Percentiles rank a stretch among this genome's conserved stretches.
Conservation (phyloP, 768 basidiomycete species). For the Russula vinacea region DNA sequence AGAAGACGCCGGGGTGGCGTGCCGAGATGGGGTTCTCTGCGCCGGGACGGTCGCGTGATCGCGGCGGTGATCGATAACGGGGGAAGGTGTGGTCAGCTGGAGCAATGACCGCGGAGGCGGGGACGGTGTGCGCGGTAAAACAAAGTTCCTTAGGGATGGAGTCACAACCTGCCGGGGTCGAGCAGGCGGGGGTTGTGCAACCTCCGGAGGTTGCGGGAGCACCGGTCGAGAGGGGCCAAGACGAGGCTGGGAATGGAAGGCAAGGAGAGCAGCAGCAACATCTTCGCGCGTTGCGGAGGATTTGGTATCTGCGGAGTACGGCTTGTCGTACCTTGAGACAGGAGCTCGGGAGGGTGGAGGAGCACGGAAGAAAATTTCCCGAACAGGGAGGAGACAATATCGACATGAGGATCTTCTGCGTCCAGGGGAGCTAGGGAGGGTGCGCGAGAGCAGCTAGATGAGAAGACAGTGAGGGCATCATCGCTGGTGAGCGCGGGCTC, state of each 20-base stretch:
- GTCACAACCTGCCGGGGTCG: constrained; percentile 19
- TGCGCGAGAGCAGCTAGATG: constrained; percentile 21
- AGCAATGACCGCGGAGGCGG: constrained; percentile 19
- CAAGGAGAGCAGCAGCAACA: constrained; percentile 25
- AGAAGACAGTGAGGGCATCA: constrained; percentile 25
- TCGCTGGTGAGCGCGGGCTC: constrained; percentile 29
- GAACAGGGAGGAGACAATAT: constrained; percentile 26
- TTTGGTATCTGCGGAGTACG: constrained; percentile 1
- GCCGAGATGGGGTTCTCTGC: constrained; percentile 8
- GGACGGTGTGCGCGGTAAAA: constrained; percentile 18
- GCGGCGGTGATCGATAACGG: constrained; percentile 18
- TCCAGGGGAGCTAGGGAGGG: constrained; percentile 26
- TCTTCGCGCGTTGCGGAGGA: constrained; percentile 24
- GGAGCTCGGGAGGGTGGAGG: constrained; percentile 5
- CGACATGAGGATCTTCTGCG: constrained; percentile 25
- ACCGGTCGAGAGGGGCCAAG: constrained; percentile 12
- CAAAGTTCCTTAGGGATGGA: constrained; percentile 21
- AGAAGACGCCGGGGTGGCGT: constrained; percentile 16
- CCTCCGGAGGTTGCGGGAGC: background rate
- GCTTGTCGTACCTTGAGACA: constrained; percentile 7
- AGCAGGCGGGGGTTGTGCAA: background rate
- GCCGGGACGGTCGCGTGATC: constrained; percentile 5
- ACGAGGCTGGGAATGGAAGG: constrained; percentile 26
- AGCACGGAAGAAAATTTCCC: constrained; percentile 22
- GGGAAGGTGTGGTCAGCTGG: background rate